phyloP scores from a whole-genome alignment of 2,329 filamentous ascomycete genomes.

The Chrysosporium queenslandicum region DNA sequence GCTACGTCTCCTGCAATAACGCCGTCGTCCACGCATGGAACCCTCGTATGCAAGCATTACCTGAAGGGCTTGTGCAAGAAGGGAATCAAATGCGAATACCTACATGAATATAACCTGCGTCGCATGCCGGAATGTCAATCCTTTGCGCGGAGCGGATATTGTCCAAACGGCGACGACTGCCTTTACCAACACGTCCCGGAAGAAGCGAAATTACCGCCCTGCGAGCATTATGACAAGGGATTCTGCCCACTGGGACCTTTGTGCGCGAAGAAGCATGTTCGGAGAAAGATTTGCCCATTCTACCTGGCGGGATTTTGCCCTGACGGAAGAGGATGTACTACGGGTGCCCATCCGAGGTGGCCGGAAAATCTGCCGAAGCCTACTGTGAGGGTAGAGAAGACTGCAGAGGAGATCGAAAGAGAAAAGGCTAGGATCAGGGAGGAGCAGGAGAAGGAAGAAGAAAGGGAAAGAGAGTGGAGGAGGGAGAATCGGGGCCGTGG shows the following conservation, averaged over 20 bases:
- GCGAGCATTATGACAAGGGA: slow-evolving; percentile 85
- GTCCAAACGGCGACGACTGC: slow-evolving; percentile 93
- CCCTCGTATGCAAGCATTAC: slow-evolving; percentile 96
- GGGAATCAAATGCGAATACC: slow-evolving; percentile 89
- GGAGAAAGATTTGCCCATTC: slow-evolving; percentile 67
- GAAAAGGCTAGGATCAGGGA: slow-evolving; percentile 48
- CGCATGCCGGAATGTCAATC: slow-evolving; percentile 99
- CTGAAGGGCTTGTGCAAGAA: slow-evolving; percentile 96
- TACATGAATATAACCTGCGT: slow-evolving; percentile 96
- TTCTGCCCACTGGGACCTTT: slow-evolving; percentile 85
- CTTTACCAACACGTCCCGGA: slow-evolving; percentile 85
- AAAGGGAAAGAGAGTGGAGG: slow-evolving; percentile 45
- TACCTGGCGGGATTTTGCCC: slow-evolving; percentile 95
- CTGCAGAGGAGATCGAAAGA: slow-evolving; percentile 56
- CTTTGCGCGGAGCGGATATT: slow-evolving; percentile 86
- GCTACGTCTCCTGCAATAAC: slow-evolving; percentile 36
- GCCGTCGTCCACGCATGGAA: slow-evolving; percentile 36
- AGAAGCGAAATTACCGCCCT: slow-evolving; percentile 65
- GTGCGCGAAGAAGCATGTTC: slow-evolving; percentile 82
- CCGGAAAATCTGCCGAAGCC: slow-evolving; percentile 52
- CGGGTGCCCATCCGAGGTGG: slow-evolving; percentile 76
- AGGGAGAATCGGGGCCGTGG: slow-evolving; percentile 43
- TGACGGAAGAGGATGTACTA: slow-evolving; percentile 63
- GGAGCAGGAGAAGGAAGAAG: slow-evolving; percentile 48
- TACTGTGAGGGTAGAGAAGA: slow-evolving; percentile 57